Conservation (phyloP, 2,329 filamentous ascomycete genomes). For the Elsinoe australis region DNA sequence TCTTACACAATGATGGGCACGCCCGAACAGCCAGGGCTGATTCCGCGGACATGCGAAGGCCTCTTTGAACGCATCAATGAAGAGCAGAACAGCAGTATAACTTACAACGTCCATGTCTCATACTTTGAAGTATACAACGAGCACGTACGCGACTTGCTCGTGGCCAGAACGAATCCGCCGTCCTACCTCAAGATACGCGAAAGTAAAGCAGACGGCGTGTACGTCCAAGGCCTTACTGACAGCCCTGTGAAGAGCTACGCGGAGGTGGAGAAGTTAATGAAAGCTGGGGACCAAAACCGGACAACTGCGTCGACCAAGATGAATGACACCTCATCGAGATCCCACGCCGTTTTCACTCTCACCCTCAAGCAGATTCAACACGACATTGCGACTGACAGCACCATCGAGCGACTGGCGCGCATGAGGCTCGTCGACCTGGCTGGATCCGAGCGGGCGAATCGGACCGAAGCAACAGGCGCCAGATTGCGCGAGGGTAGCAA, state of each 20-base stretch:
- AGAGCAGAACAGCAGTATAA: slow-evolving; percentile 80
- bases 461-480: slow-evolving; percentile 87
- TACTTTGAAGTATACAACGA: slow-evolving; percentile 99
- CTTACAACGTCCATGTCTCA: slow-evolving; percentile 92
- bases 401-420: slow-evolving; percentile 85
- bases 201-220: slow-evolving; percentile 87
- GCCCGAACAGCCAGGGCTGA: slow-evolving; percentile 76
- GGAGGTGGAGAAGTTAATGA: slow-evolving; percentile 88
- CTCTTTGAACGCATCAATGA: slow-evolving; percentile 87
- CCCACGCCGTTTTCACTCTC: slow-evolving; percentile 95
- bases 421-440: slow-evolving; percentile 94
- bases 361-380: slow-evolving; percentile 98
- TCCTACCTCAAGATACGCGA: slow-evolving; percentile 97
- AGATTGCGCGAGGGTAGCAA: slow-evolving; percentile 90
- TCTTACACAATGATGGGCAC: slow-evolving; percentile 98
- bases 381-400: slow-evolving; percentile 94
- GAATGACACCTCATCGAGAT: slow-evolving; percentile 96
- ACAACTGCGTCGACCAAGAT: slow-evolving; percentile 95
- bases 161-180: slow-evolving; percentile 68
- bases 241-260: slow-evolving; percentile 78
- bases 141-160: slow-evolving; percentile 88
- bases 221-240: slow-evolving; percentile 93
- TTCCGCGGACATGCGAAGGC: slow-evolving; percentile 91
- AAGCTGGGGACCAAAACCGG: slow-evolving; percentile 75
- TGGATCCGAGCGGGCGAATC: slow-evolving; percentile 88